A percentile compares a stretch with the other conserved stretches of the same genome.
These are phyloP conservation scores for Ophioceras dolichostomum DNA, from an alignment of 2,329 filamentous ascomycete species.

Conservation along the genomic window DNA sequence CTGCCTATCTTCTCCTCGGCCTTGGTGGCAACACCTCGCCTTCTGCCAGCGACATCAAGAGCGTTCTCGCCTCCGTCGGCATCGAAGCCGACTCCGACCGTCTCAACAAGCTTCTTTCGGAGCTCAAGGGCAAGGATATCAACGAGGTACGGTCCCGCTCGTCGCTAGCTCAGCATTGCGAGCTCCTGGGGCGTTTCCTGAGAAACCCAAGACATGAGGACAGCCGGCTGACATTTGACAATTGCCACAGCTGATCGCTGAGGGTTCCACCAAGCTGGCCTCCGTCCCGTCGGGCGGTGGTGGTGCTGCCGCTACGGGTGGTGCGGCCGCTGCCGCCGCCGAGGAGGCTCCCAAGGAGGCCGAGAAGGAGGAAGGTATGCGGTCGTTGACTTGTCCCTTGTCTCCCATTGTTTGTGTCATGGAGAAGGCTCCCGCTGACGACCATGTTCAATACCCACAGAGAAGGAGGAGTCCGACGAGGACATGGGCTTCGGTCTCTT, in stretches of 20 bases:
- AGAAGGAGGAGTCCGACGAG: conserved; percentile 61
- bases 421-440: not conserved
- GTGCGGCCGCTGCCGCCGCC: conserved; percentile 54
- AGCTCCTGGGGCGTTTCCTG: not conserved
- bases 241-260: conserved; percentile 63
- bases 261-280: conserved; percentile 87
- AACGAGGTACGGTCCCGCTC: conserved; percentile 66
- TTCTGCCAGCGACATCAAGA: conserved; percentile 75
- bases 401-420: not conserved
- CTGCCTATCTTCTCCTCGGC: conserved; percentile 94
- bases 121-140: conserved; percentile 89
- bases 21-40: conserved; percentile 88
- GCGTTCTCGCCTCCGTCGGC: conserved; percentile 83
- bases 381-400: conserved; percentile 18
- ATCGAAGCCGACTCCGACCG: conserved; percentile 88
- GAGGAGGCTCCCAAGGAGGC: conserved; percentile 51
- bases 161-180: no score
- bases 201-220: not conserved
- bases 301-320: conserved; percentile 52
- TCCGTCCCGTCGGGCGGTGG: conserved; percentile 89
- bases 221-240: not conserved
- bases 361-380: conserved; percentile 75
- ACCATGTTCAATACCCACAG: conserved; percentile 16
- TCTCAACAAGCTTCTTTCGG: conserved; percentile 72
- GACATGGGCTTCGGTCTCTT: conserved; percentile 70